Evolutionary conservation across 371 early-diverging fungal species (phyloP), one percentile per base, ranked within the genome.

Genomic region (Haplosporangium sp.): DNA sequence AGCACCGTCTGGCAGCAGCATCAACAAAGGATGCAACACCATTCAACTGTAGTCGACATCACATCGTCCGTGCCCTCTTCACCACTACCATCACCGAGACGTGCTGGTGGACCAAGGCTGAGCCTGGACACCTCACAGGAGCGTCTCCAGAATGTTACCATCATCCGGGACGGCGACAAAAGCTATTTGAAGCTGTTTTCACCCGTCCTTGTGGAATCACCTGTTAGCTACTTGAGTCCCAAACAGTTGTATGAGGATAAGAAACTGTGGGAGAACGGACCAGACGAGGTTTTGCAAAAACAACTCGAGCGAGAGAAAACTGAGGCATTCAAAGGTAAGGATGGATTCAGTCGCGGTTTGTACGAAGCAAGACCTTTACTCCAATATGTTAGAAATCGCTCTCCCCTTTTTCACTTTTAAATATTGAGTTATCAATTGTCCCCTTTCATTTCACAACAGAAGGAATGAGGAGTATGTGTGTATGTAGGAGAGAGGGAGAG

Each of bases 211-310:
- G 77, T 76, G 13, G 77, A 76, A 16, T 76, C 77, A 0, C 77
- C 77, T 11, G 77, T 76, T n/a, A 76, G 77, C 53, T 76, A 59
- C 37, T 45, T 76, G 64, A 58, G 58, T 14, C 29, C 52, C 10
- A 67, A 45, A 37, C 77, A 76, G 41, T 57, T 59, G 12, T 14
- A 50, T 6, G 71, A 67, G 13, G 77, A 76, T 42, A 66, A 55
- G 37, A 76, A 70, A 53, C 41, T 70, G 51, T 76, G 77, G 77
- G 77, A 76, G 37, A 57, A 70, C 40, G 77, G 77, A 16, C 77
- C 77, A 16, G 71, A 76, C 46, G 77, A 62, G 21, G 77, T 67
- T 7, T 65, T 76, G 38, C 67, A 70, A 40, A 58, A 41, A 18
- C 59, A 71, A 53, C 54, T 76, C 6, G 71, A 76, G 1, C 59